Conservation (phyloP, 1,284 basidiomycete genomes). For the Thelephora terrestris region DNA sequence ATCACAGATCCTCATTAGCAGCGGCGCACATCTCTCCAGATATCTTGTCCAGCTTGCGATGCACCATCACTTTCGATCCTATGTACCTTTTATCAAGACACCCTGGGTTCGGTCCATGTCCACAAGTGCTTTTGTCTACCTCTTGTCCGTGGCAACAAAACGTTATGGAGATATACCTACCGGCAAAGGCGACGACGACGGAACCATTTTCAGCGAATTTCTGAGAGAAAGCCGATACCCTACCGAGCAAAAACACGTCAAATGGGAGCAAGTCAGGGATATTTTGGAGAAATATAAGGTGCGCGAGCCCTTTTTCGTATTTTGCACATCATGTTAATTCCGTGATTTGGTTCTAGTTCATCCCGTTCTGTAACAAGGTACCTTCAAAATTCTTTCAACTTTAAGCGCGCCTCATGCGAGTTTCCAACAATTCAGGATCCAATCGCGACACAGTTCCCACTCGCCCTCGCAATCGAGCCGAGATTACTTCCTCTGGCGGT, state of each 20-base stretch:
- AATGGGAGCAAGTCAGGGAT: conserved; percentile 52
- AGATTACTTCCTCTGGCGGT: conserved; percentile 60
- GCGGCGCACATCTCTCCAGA: conserved; percentile 65
- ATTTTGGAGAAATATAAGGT: conserved; percentile 63
- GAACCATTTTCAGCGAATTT: conserved; percentile 48
- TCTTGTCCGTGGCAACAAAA: conserved; percentile 45
- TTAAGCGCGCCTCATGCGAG: neutral
- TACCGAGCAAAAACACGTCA: conserved; percentile 39
- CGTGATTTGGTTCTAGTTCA: conserved; percentile 39
- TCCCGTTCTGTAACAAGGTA: conserved; percentile 64
- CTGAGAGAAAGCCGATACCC: conserved; percentile 58
- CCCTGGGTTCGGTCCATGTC: conserved; percentile 58
- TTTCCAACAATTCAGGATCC: conserved; percentile 41
- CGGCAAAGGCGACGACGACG: conserved; percentile 65
- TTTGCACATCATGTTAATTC: conserved; percentile 9
- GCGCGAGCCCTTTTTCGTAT: conserved; percentile 14
- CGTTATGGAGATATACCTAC: conserved; percentile 55
- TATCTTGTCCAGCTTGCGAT: conserved; percentile 67
- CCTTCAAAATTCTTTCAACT: conserved; percentile 9
- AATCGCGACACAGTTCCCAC: conserved; percentile 63
- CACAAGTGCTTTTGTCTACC: conserved; percentile 48
- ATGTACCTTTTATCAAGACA: conserved; percentile 61
- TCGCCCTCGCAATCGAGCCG: conserved; percentile 65
- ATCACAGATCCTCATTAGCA: conserved; percentile 53
- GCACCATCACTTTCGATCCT: conserved; percentile 64